Evolutionary conservation across 225 moss, liverwort and hornwort genomes (phyloP), one percentile per base, ranked within the genome.

Genomic region (Pseudisothecium myosuroides): DNA sequence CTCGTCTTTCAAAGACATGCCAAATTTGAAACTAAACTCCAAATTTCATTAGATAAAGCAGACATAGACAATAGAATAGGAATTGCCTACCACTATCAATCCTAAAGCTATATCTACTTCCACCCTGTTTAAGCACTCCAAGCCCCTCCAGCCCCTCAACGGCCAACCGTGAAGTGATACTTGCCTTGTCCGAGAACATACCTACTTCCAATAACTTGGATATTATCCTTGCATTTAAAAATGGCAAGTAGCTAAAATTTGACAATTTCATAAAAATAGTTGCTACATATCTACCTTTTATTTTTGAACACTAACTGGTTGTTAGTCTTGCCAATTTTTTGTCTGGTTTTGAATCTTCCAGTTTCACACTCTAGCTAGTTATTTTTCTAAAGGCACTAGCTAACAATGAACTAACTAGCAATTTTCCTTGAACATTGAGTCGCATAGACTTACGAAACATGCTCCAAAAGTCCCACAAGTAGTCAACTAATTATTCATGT

Each of bases 1-100:
- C 1, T 32, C 0, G 0, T 49, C 50, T 34, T 34, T 21, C 13
- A 76, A 34, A 7, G 5, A 12, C 34, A 34, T 21, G 0, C 0
- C 0, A 0, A 0, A 1, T 12, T 34, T 20, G 5, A 76, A 76
- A 76, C 8, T 52, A 34, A 34, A 22, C 2, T 21, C 2, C 12
- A 76, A 32, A 34, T 76, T 76, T 75, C 12, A 73, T 28, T 43
- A n/a, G n/a, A n/a, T n/a, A n/a, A n/a, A n/a, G 10, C 1, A 47
- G 3, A 49, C 1, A 20, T 0, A 0, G 0, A 49, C 0, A 0
- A 4, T 3, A 0, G 1, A 74, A 2, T 10, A 15, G 18, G n/a
- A n/a, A n/a, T n/a, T n/a, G n/a, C n/a, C n/a, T n/a, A n/a, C n/a
- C n/a, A n/a, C n/a, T n/a, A n/a, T n/a, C 28, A 28, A 28, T 0